Percentiles rank a stretch among this genome's conserved stretches.
Evolutionary conservation across 768 basidiomycete species (phyloP).

Genomic region (Asterophora parasitica): DNA sequence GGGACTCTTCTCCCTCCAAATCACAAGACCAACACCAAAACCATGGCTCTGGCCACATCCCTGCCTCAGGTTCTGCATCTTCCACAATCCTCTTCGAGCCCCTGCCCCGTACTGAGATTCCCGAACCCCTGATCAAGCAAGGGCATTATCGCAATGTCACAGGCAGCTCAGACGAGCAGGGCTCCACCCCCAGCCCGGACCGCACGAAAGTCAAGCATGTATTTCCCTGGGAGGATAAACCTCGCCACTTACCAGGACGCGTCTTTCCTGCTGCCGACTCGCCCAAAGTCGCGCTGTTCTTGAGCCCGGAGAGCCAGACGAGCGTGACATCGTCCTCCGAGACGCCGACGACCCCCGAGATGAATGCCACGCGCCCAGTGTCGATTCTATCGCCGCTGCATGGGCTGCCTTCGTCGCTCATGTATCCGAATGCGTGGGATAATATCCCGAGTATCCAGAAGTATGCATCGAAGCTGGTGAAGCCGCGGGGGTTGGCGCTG

Average conservation of each 20-base stretch:
- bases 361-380: constrained; percentile 17
- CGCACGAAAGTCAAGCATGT: constrained; percentile 65
- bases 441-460: constrained; percentile 70
- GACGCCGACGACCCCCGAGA: constrained; percentile 33
- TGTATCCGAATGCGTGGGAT: constrained; percentile 85
- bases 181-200: constrained; percentile 57
- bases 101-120: constrained; percentile 56
- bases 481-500: constrained; percentile 44
- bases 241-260: constrained; percentile 60
- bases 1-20: constrained; percentile 62
- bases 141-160: constrained; percentile 70
- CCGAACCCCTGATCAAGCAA: constrained; percentile 61
- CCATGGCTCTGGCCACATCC: constrained; percentile 30
- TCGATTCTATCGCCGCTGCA: constrained; percentile 37
- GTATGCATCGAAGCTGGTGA: constrained; percentile 60
- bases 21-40: constrained; percentile 32
- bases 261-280: constrained; percentile 67
- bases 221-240: constrained; percentile 94
- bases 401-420: constrained; percentile 54
- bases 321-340: constrained; percentile 33
- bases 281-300: constrained; percentile 43
- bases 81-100: constrained; percentile 55
- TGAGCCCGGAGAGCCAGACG: constrained; percentile 33
- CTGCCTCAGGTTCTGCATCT: constrained; percentile 35
- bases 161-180: constrained; percentile 35